Percentiles rank a stretch among this genome's conserved stretches.
Evolutionary conservation across 768 basidiomycete genomes (phyloP).

Genomic region (Lentinula aciculospora): DNA sequence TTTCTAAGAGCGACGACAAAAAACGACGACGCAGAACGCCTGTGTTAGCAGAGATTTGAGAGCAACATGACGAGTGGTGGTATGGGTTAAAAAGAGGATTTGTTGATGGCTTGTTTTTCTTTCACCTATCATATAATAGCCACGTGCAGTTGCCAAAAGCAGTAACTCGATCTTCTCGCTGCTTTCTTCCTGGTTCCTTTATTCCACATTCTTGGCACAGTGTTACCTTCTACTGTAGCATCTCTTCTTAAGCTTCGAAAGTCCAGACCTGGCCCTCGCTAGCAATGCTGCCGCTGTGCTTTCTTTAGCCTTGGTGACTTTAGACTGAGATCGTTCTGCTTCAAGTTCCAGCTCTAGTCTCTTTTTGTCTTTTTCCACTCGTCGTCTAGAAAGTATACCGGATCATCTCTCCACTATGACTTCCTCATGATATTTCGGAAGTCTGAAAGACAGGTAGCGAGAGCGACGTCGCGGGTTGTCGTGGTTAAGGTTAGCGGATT

Average conservation of each 20-base stretch:
- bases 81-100: slow-evolving; percentile 7
- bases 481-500: not conserved
- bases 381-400: not conserved
- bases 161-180: not conserved
- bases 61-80: slow-evolving; percentile 2
- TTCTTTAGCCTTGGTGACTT: not conserved
- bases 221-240: not conserved
- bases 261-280: not conserved
- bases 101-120: not conserved
- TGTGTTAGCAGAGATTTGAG: slow-evolving; percentile 5
- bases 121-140: not conserved
- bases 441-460: not conserved
- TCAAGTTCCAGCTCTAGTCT: too few species aligned
- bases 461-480: not conserved
- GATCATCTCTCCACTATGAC: not conserved
- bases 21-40: not conserved
- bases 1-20: slow-evolving; percentile 5
- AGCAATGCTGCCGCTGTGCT: not conserved
- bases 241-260: not conserved
- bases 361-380: not conserved
- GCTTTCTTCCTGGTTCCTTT: not conserved
- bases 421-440: not conserved
- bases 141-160: not conserved
- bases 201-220: not conserved
- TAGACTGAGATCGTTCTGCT: too few species aligned